Conservation (phyloP, 345 rosid genomes). For the Eucalyptus erythrocorys region DNA sequence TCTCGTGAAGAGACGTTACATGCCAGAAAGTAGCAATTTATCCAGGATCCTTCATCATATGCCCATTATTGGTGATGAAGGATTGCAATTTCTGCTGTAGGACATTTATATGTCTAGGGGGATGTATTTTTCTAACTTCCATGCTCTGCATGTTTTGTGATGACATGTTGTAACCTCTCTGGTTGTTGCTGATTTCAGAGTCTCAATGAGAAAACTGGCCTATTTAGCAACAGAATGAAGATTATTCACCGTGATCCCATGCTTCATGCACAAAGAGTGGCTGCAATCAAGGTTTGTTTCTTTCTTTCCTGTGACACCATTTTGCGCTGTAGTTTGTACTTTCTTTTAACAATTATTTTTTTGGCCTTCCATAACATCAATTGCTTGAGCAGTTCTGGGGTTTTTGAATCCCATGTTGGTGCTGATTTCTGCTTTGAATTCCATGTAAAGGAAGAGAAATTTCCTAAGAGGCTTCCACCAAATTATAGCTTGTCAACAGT, state of each 20-base stretch:
- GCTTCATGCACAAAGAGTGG: conserved; percentile 82
- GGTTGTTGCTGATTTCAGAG: conserved; percentile 49
- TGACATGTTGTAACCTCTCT: conserved; percentile 7
- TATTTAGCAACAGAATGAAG: conserved; percentile 86
- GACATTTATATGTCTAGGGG: background rate
- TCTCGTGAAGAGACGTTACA: background rate
- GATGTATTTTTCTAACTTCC: background rate
- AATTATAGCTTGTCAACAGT: background rate
- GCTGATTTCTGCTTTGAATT: background rate
- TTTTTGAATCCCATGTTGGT: background rate
- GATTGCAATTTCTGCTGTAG: background rate
- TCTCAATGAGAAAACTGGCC: conserved; percentile 93
- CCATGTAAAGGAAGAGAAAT: background rate
- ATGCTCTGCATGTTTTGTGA: background rate
- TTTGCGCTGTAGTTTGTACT: background rate
- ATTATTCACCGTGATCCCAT: conserved; percentile 73
- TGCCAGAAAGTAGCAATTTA: background rate
- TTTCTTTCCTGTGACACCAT: background rate
- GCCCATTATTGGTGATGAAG: background rate
- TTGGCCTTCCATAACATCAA: background rate
- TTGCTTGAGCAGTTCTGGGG: background rate
- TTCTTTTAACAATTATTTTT: background rate
- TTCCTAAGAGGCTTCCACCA: background rate
- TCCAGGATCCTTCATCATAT: background rate
- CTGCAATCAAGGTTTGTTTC: conserved; percentile 75